These are phyloP conservation scores for Solanum pennellii DNA, from an alignment of 257 asterid genomes.

Conservation along the genomic window DNA sequence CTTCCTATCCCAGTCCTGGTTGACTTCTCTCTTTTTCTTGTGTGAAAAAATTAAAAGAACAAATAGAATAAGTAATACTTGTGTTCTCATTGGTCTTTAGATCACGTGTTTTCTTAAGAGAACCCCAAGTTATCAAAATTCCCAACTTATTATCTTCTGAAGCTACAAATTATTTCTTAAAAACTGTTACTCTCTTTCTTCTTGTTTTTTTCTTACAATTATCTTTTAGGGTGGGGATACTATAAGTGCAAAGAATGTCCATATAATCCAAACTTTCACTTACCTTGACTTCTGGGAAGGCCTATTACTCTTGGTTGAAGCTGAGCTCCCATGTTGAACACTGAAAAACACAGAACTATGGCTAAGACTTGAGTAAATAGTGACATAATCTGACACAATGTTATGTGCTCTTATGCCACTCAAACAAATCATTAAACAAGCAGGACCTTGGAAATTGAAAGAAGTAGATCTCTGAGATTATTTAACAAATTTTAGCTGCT, in stretches of 20 bases:
- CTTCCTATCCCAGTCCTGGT: not conserved
- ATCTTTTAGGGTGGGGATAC: not conserved
- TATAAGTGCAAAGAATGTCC: not conserved
- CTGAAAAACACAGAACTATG: not conserved
- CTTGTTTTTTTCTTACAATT: not conserved
- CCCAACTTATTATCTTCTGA: not conserved
- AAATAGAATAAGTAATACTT: too few species aligned
- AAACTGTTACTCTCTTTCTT: not conserved
- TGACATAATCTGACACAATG: not conserved
- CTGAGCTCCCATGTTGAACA: slow-evolving; percentile 6
- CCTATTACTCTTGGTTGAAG: slow-evolving; percentile 9
- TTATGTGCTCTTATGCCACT: not conserved
- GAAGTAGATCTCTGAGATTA: not conserved
- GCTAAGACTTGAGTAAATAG: not conserved
- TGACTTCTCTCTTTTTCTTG: not conserved
- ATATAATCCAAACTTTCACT: not conserved
- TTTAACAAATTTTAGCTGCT: not conserved
- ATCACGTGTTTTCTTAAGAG: not conserved
- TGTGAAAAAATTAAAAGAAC: not conserved
- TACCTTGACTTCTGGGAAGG: slow-evolving; percentile 8
- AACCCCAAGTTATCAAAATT: not conserved
- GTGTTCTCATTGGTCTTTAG: not conserved
- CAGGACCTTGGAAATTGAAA: not conserved
- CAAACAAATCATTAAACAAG: not conserved
- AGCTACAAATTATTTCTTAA: not conserved